A percentile compares a stretch with the other conserved stretches of the same genome.
phyloP scores from a whole-genome alignment of 352 stramenopile species.

The Globisporangium spiculum region DNA sequence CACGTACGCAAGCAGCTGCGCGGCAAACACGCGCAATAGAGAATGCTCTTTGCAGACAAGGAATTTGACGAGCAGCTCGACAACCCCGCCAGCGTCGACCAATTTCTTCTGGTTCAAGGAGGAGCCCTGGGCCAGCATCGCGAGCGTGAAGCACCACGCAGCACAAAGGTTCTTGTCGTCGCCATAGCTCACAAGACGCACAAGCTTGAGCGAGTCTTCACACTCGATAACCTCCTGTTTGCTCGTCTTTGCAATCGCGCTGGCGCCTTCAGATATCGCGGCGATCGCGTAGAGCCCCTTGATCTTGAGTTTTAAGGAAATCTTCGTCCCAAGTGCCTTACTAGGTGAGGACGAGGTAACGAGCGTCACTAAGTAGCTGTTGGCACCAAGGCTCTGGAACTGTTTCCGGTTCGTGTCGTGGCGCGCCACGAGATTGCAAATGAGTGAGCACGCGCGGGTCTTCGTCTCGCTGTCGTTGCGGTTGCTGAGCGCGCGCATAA shows the following conservation, averaged over 20 bases:
- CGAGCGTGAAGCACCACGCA: constrained; percentile 45
- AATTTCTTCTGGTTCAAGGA: constrained; percentile 51
- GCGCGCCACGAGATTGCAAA: constrained; percentile 45
- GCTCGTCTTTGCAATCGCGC: constrained; percentile 26
- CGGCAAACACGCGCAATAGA: constrained; percentile 28
- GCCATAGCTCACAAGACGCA: constrained; percentile 22
- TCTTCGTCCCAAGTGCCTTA: neutral
- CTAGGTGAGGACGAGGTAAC: constrained; percentile 14
- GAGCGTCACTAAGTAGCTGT: constrained; percentile 30
- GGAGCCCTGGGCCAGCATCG: constrained; percentile 37
- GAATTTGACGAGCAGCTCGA: constrained; percentile 36
- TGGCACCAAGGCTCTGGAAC: constrained; percentile 51
- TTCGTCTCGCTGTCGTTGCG: constrained; percentile 22
- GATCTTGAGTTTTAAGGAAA: constrained; percentile 35
- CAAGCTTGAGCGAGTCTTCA: constrained; percentile 35
- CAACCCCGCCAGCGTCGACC: constrained; percentile 29
- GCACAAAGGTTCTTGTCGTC: constrained; percentile 34
- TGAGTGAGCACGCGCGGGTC: constrained; percentile 35
- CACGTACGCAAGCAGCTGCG: constrained; percentile 44
- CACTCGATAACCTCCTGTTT: constrained; percentile 67
- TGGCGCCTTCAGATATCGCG: constrained; percentile 40
- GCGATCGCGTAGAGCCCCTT: constrained; percentile 49
- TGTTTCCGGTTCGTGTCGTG: constrained; percentile 51
- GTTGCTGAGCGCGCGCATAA: constrained; percentile 50
- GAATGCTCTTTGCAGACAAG: constrained; percentile 15